These are phyloP conservation scores for Pseudopithomyces maydicus DNA, from an alignment of 2,329 filamentous ascomycete genomes.

Conservation along the genomic window DNA sequence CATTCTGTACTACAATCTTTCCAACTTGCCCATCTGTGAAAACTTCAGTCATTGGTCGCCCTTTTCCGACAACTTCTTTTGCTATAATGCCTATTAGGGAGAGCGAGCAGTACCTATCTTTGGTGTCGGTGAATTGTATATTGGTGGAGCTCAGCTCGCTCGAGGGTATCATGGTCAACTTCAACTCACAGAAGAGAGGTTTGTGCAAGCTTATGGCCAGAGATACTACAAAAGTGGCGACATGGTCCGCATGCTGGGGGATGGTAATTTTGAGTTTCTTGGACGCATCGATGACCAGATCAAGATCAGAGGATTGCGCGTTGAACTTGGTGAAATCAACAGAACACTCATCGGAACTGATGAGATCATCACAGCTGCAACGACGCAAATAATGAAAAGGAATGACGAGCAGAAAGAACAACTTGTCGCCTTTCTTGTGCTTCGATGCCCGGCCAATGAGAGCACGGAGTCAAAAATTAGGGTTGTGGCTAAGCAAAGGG, in stretches of 20 bases:
- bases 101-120: conserved; percentile 43
- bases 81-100: conserved; percentile 39
- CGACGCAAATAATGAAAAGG: conserved; percentile 39
- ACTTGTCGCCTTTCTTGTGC: conserved; percentile 42
- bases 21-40: conserved; percentile 34
- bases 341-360: conserved; percentile 31
- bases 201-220: conserved; percentile 34
- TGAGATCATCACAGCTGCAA: conserved; percentile 25
- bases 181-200: conserved; percentile 36
- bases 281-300: conserved; percentile 47
- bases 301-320: conserved; percentile 46
- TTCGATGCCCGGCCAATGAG: conserved; percentile 1
- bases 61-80: conserved; percentile 49
- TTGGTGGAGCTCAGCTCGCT: conserved; percentile 53
- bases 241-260: conserved; percentile 42
- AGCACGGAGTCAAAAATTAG: conserved; percentile 22
- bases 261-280: conserved; percentile 47
- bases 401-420: conserved; percentile 35
- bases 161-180: conserved; percentile 49
- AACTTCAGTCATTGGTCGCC: conserved; percentile 48
- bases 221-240: conserved; percentile 47
- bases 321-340: conserved; percentile 47
- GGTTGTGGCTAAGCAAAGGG: conserved; percentile 19
- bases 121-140: conserved; percentile 52
- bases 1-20: conserved; percentile 53